Percentiles rank a stretch among this genome's conserved stretches.
Evolutionary conservation across 495 filamentous ascomycete species (phyloP).

Genomic region (Filosporella fistucella): DNA sequence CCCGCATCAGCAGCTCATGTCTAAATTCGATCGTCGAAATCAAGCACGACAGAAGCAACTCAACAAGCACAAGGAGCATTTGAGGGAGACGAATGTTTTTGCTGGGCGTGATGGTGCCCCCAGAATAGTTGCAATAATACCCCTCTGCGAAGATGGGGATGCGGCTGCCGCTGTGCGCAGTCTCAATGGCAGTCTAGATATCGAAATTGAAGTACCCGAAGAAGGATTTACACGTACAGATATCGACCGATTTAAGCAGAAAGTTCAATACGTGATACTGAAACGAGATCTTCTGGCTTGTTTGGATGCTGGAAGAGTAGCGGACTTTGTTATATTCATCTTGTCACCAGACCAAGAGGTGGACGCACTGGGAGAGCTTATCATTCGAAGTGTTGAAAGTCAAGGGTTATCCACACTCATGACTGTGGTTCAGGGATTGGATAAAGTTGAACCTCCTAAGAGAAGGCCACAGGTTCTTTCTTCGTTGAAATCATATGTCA

Average conservation of each 20-base stretch:
- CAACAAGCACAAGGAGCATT: conserved; percentile 74
- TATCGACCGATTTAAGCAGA: conserved; percentile 90
- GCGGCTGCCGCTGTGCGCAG: conserved; percentile 57
- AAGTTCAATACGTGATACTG: conserved; percentile 74
- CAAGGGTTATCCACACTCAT: conserved; percentile 89
- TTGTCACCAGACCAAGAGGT: conserved; percentile 79
- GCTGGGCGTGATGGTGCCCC: conserved; percentile 79
- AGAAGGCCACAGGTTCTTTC: conserved; percentile 65
- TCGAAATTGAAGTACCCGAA: conserved; percentile 58
- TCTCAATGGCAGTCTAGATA: conserved; percentile 75
- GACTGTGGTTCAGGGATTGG: conserved; percentile 72
- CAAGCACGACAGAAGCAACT: conserved; percentile 83
- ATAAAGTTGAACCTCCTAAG: conserved; percentile 73
- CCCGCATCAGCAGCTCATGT: conserved; percentile 93
- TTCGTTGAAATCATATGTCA: conserved; percentile 85
- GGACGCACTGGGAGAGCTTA: conserved; percentile 72
- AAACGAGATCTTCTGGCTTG: conserved; percentile 65
- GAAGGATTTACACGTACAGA: conserved; percentile 57
- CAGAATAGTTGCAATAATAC: conserved; percentile 86
- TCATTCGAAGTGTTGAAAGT: conserved; percentile 80
- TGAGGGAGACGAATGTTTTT: conserved; percentile 73
- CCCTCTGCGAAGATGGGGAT: conserved; percentile 70
- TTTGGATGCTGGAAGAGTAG: conserved; percentile 80
- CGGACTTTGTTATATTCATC: conserved; percentile 85
- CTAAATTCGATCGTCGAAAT: conserved; percentile 90